phyloP scores from a whole-genome alignment of 2,329 filamentous ascomycete species.

The Fusarium gaditjirri region DNA sequence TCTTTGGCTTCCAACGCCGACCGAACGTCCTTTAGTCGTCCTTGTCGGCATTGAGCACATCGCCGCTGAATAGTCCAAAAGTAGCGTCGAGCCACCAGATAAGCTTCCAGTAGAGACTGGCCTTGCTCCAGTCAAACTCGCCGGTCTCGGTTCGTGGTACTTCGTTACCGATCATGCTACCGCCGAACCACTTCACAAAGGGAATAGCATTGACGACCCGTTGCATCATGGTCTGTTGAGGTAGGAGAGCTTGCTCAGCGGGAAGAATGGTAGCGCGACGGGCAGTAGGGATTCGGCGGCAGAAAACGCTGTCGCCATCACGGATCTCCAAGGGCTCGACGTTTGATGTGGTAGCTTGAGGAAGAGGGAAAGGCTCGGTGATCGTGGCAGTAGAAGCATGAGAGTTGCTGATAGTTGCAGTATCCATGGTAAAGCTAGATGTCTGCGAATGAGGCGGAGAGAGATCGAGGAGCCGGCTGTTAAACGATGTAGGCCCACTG shows the following conservation, averaged over 20 bases:
- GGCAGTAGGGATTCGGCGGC: conserved; percentile 73
- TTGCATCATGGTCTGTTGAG: conserved; percentile 73
- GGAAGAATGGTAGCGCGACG: conserved; percentile 73
- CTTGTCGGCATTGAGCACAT: conserved; percentile 67
- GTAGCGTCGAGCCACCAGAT: conserved; percentile 71
- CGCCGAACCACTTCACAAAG: conserved; percentile 77
- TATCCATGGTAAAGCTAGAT: conserved; percentile 69
- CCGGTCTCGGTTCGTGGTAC: conserved; percentile 78
- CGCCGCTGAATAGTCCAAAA: conserved; percentile 68
- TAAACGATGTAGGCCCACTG: conserved; percentile 50
- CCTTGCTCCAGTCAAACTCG: conserved; percentile 79
- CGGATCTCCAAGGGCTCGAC: conserved; percentile 46
- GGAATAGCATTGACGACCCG: conserved; percentile 73
- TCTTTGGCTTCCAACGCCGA: conserved; percentile 18
- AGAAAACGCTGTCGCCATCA: conserved; percentile 58
- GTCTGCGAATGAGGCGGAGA: conserved; percentile 58
- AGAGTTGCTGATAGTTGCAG: conserved; percentile 60
- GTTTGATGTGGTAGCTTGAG: conserved; percentile 34
- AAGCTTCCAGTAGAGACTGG: conserved; percentile 74
- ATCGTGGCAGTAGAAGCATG: conserved; percentile 59
- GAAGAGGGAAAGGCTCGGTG: conserved; percentile 46
- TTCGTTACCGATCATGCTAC: conserved; percentile 77
- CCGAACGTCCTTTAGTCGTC: conserved; percentile 58
- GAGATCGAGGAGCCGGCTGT: conserved; percentile 52
- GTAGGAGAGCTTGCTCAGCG: conserved; percentile 75